phyloP scores from a whole-genome alignment of 306 rosid genomes.

The Cicer cuneatum region DNA sequence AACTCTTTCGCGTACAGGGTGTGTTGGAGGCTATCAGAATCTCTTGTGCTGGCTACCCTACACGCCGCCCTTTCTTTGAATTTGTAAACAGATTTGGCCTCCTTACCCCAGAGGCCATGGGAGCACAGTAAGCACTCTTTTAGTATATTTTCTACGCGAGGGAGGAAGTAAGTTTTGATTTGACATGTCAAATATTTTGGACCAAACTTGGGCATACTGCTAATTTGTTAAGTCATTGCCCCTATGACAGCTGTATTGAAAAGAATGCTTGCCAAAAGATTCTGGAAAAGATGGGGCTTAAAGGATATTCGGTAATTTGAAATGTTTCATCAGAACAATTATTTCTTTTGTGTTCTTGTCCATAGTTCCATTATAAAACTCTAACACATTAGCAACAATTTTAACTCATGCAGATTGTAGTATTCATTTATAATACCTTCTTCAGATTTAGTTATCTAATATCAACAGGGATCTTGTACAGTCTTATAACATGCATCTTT shows the following conservation, averaged over 20 bases:
- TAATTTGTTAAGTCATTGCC: conserved; percentile 46
- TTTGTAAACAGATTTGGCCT: conserved; percentile 86
- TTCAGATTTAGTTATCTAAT: conserved; percentile 33
- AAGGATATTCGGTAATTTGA: conserved; percentile 86
- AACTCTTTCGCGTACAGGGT: conserved; percentile 65
- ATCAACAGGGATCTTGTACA: conserved; percentile 20
- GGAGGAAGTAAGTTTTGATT: conserved; percentile 28
- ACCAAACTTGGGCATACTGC: conserved; percentile 39
- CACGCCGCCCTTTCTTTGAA: conserved; percentile 89
- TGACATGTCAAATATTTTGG: conserved; percentile 35
- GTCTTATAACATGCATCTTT: conserved; percentile 32
- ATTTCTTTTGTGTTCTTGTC: conserved; percentile 17
- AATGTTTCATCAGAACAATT: conserved; percentile 40
- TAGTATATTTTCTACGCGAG: conserved; percentile 39
- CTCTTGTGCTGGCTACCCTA: conserved; percentile 98
- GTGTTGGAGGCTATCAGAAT: conserved; percentile 98
- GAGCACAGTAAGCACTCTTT: conserved; percentile 71
- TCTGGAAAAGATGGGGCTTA: conserved; percentile 85
- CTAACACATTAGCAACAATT: conserved; percentile 27
- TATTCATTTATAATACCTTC: conserved; percentile 39
- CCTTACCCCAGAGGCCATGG: conserved; percentile 76
- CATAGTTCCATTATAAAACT: conserved; percentile 4
- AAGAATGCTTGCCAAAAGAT: conserved; percentile 78
- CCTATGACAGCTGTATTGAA: conserved; percentile 73
- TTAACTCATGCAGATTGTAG: conserved; percentile 35